A percentile compares a stretch with the other conserved stretches of the same genome.
Conservation (phyloP, 345 rosid genomes). For the Sapria himalayana region DNA sequence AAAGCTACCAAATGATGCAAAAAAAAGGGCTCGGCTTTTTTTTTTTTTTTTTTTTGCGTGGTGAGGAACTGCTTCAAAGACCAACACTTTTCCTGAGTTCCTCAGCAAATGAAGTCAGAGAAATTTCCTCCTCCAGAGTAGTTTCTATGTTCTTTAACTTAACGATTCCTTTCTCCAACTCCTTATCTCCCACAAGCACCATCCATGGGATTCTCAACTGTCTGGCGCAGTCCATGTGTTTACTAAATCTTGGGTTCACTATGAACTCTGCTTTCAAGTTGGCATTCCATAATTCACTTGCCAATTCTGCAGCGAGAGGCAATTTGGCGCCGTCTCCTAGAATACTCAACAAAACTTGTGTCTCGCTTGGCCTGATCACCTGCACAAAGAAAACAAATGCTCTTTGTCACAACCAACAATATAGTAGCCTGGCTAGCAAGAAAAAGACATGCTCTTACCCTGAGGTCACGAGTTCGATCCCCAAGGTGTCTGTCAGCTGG, state of each 20-base stretch:
- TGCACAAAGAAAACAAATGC: slow-evolving; percentile 11
- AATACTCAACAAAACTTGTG: slow-evolving; percentile 48
- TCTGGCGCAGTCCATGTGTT: slow-evolving; percentile 34
- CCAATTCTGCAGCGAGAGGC: slow-evolving; percentile 39
- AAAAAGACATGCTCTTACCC: no score
- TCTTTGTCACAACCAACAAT: no score
- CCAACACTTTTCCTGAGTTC: slow-evolving; percentile 17
- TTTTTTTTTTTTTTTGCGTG: no score
- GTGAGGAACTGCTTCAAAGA: no score
- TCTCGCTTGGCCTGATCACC: slow-evolving; percentile 50
- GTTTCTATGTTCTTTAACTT: slow-evolving; percentile 35
- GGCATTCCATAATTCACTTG: slow-evolving; percentile 39
- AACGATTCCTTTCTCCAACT: slow-evolving; percentile 36
- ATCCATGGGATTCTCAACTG: slow-evolving; percentile 36
- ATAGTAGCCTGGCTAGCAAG: no score
- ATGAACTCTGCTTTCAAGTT: slow-evolving; percentile 44
- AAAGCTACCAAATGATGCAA: no score
- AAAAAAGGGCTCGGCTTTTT: no score
- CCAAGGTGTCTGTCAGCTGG: no score
- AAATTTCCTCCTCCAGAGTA: slow-evolving; percentile 22
- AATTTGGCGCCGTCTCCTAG: slow-evolving; percentile 28
- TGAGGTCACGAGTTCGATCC: no score
- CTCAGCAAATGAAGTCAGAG: slow-evolving; percentile 24
- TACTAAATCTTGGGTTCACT: slow-evolving; percentile 34
- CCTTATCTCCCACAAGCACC: slow-evolving; percentile 48